These are phyloP conservation scores for Backusella tuberculispora DNA, from an alignment of 192 early-diverging fungal genomes.

Conservation along the genomic window DNA sequence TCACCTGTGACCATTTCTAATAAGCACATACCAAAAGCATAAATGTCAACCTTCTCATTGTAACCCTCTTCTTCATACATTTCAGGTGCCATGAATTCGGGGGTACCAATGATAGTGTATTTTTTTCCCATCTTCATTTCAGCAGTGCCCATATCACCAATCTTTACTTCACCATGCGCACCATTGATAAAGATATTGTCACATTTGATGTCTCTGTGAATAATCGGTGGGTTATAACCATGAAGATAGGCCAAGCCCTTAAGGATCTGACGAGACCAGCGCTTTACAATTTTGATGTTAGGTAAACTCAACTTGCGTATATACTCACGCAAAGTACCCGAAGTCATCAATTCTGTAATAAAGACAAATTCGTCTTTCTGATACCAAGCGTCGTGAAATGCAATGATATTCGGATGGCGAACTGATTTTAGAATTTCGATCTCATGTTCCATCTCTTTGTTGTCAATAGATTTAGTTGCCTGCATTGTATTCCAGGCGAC, in stretches of 20 bases:
- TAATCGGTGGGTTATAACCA: slow-evolving; percentile 77
- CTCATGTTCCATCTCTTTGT: slow-evolving; percentile 51
- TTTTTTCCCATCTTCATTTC: slow-evolving; percentile 87
- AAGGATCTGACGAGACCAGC: slow-evolving; percentile 83
- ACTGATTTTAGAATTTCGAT: slow-evolving; percentile 75
- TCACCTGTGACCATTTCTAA: slow-evolving; percentile 78
- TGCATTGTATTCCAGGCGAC: slow-evolving; percentile 88
- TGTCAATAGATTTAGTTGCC: slow-evolving; percentile 33
- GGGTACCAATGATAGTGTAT: slow-evolving; percentile 79
- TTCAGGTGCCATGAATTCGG: slow-evolving; percentile 92
- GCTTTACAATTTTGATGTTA: slow-evolving; percentile 75
- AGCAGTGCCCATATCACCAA: slow-evolving; percentile 86
- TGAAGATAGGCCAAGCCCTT: slow-evolving; percentile 82
- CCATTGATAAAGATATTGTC: slow-evolving; percentile 92
- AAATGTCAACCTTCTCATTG: slow-evolving; percentile 87
- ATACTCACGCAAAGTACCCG: slow-evolving; percentile 81
- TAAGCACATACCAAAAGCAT: slow-evolving; percentile 88
- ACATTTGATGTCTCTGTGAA: slow-evolving; percentile 77
- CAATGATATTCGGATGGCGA: slow-evolving; percentile 84
- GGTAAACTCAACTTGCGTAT: slow-evolving; percentile 72
- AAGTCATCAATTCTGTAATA: slow-evolving; percentile 91
- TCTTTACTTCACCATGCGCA: slow-evolving; percentile 85
- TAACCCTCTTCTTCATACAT: slow-evolving; percentile 86
- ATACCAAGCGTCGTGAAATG: slow-evolving; percentile 72
- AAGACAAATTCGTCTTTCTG: slow-evolving; percentile 69